Conservation (phyloP, 164 flowering plant species). For the Chloranthus sessilifolius region DNA sequence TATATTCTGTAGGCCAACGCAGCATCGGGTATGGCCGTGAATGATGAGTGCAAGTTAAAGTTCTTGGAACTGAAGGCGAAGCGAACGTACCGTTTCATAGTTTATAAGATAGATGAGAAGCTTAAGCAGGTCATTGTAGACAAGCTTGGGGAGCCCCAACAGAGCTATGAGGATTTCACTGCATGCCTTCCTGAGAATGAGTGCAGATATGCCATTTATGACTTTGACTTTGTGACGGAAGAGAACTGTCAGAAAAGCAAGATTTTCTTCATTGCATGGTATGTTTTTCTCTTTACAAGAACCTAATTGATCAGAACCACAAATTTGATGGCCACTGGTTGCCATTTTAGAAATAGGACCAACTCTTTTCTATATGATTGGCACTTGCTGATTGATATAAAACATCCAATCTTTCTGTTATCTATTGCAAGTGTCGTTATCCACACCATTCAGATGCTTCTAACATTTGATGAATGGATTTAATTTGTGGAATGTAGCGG, state of each 20-base stretch:
- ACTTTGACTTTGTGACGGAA: constrained; percentile 49
- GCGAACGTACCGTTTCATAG: constrained; percentile 28
- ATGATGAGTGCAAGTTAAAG: constrained; percentile 35
- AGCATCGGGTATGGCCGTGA: constrained; percentile 32
- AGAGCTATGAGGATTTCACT: constrained; percentile 36
- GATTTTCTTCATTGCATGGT: constrained; percentile 77
- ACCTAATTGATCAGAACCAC: too few relatives aligned
- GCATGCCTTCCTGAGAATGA: constrained; percentile 37
- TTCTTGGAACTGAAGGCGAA: constrained; percentile 33
- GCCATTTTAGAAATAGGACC: too few relatives aligned
- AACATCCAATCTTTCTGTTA: too few relatives aligned
- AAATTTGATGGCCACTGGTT: too few relatives aligned
- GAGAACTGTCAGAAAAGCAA: constrained; percentile 67
- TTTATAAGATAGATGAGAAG: constrained; percentile 33
- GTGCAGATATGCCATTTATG: constrained; percentile 43
- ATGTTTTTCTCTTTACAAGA: not conserved
- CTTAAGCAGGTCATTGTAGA: constrained; percentile 34
- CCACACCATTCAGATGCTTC: too few relatives aligned
- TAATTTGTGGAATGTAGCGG: too few relatives aligned
- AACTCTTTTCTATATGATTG: too few relatives aligned
- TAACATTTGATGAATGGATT: too few relatives aligned
- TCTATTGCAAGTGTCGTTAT: too few relatives aligned
- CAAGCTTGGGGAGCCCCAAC: constrained; percentile 32
- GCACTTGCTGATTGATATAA: too few relatives aligned
- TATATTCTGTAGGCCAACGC: constrained; percentile 21